These are phyloP conservation scores for Suhomyces panamericanus DNA, from an alignment of 1,139 yeast genomes.

Conservation along the genomic window DNA sequence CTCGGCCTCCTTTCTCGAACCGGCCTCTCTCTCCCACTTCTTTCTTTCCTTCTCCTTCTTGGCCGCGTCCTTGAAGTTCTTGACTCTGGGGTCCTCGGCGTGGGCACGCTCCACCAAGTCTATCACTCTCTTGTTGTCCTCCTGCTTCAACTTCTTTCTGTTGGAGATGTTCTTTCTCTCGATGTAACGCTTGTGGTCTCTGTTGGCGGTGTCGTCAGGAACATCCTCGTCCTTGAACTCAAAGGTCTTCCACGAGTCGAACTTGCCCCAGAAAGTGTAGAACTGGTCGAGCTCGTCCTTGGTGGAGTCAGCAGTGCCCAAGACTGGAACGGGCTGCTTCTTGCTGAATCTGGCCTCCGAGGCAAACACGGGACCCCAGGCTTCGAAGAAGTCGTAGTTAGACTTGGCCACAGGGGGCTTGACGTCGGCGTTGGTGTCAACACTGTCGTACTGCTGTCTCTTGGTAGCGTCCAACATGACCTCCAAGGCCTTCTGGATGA, in stretches of 20 bases:
- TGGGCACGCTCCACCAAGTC: constrained; percentile 87
- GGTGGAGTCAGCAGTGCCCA: constrained; percentile 68
- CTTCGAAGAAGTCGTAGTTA: constrained; percentile 78
- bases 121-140: constrained; percentile 88
- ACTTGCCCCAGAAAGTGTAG: constrained; percentile 90
- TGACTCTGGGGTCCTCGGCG: constrained; percentile 91
- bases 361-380: constrained; percentile 90
- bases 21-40: constrained; percentile 99
- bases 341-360: constrained; percentile 91
- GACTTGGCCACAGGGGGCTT: constrained; percentile 69
- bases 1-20: constrained; percentile 92
- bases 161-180: constrained; percentile 97
- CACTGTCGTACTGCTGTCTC: constrained; percentile 94
- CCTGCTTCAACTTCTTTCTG: constrained; percentile 96
- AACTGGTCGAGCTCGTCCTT: constrained; percentile 87
- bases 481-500: constrained; percentile 96
- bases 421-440: constrained; percentile 86
- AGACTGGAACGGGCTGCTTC: constrained; percentile 80
- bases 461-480: constrained; percentile 79
- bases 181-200: constrained; percentile 98
- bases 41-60: constrained; percentile 91
- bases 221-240: constrained; percentile 99
- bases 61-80: constrained; percentile 88
- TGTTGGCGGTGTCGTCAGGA: constrained; percentile 98
- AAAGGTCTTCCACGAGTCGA: constrained; percentile 98